phyloP scores from a whole-genome alignment of 148 eudicot genomes.

The Amaranthus cruentus region DNA sequence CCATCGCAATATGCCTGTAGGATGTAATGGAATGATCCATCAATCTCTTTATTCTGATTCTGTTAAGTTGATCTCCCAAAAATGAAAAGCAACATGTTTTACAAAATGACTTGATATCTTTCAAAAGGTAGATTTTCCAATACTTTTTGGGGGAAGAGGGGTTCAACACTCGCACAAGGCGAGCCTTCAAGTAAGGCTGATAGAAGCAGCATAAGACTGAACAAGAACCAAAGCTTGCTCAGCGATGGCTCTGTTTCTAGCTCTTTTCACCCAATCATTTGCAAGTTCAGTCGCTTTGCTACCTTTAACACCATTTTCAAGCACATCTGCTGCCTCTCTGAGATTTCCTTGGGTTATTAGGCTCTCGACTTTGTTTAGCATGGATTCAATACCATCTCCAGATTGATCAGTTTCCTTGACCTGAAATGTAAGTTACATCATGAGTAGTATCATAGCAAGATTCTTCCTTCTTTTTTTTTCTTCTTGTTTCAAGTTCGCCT shows the following conservation, averaged over 20 bases:
- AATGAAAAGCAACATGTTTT: constrained; percentile 2
- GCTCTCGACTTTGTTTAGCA: constrained; percentile 68
- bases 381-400: constrained; percentile 85
- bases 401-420: constrained; percentile 69
- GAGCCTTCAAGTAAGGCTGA: constrained; percentile 46
- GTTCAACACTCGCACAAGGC: neutral
- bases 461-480: neutral
- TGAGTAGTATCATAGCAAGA: neutral
- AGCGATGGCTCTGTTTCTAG: constrained; percentile 72
- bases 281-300: constrained; percentile 68
- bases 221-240: constrained; percentile 78
- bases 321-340: constrained; percentile 78
- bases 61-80: neutral
- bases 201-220: constrained; percentile 66
- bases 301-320: constrained; percentile 78
- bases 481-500: neutral
- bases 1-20: constrained; percentile 6
- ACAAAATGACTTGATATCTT: neutral
- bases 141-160: neutral
- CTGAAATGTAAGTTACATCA: constrained; percentile 25
- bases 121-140: neutral
- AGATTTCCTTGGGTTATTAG: constrained; percentile 81
- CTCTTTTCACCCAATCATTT: constrained; percentile 62
- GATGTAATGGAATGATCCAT: constrained; percentile 3
- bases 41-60: constrained; percentile 11